Evolutionary conservation across 2,329 filamentous ascomycete species (phyloP), one percentile per base, ranked within the genome.

Genomic region (Trichoderma aggressivum): DNA sequence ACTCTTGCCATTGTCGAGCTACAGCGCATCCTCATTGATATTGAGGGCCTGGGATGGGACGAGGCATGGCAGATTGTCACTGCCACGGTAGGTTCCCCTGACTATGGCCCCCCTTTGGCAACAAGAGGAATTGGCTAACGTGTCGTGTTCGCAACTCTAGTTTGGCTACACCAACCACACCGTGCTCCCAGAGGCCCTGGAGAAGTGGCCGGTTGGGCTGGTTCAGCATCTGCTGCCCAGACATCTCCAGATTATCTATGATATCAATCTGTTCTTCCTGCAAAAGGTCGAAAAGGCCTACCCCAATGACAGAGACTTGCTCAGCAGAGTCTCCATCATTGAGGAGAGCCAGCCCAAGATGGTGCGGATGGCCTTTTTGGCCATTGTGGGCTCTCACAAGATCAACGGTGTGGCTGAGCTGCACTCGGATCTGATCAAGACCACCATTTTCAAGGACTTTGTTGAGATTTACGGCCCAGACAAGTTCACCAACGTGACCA

Each of bases 141-240:
- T 26, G 50, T 39, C 60, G 53, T 39, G 53, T 24, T 30, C 7
- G 7, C 36, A 39, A 39, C 4, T 75, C n/a, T 75, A 86, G 83
- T 99, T 99, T 78, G 94, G 95, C 74, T 99, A 99, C 85, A 98
- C 96, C 74, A 99, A 99, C 83, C 96, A 99, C 83, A 99, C 96
- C 0, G 96, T 99, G 69, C 90, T 99, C 64, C 95, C 96, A 0
- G 96, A 99, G 82, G 96, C 96, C 30, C 85, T 98, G 60, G 96
- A 99, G 88, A 99, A 98, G 84, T 99, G 96, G 96, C 94, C 95
- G 2, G 95, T 99, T 43, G 92, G 93, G 59, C 84, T 99, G 72
- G 84, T 99, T 78, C 94, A 98, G 83, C 92, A 98, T 78, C 88
- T 99, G 28, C 89, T 99, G 18, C 96, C 96, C 24, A 91, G 96